Base-by-base conservation (phyloP, 176 grass and related monocot species). In the Bothriochloa decipiens region DNA sequence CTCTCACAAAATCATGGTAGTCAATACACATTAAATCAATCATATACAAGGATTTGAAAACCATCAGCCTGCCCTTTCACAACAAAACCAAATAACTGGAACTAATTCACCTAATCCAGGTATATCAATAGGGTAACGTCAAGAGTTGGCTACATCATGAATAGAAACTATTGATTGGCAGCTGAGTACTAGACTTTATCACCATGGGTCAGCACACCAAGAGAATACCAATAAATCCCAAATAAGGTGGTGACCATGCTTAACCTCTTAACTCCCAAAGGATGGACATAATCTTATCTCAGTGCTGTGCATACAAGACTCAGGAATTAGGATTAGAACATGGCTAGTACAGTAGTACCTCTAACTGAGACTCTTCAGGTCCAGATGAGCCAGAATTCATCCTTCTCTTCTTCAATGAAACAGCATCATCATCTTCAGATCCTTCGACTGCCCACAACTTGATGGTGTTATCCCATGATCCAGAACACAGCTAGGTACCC, bases 331-430 rank as follows among this genome's bases (percentile, higher is more conserved):
- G 42, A 75, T 49, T 60, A 53, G 42, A 83, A 84, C 26, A 20
- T 80, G 49, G 20, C 26, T 78, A 58, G 50, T 32, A 32, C 29
- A 32, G 29, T 32, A 32, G 29, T 90, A 98, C 97, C 97, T 99
- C 90, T 72, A 96, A 91, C 26, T 89, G 93, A 73, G 96, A 86
- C 29, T 99, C 90, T 84, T 92, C 89, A 47, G 78, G 70, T 85
- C 86, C 86, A 81, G 85, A 84, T 82, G 81, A 86, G 73, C 84
- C 80, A 87, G 88, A 91, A 68, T 90, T 81, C 66, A 82, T 71
- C 76, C 89, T 99, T 84, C 96, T 94, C 89, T 92, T 97, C 87
- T 99, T 99, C 72, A 92, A 83, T 57, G 96, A 94, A 62, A 99
- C 85, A 79, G 74, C 45, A 41, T 91, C 88, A 72, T 81, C 89